Conservation (phyloP, 768 basidiomycete species). For the Tricholoma furcatifolium region DNA sequence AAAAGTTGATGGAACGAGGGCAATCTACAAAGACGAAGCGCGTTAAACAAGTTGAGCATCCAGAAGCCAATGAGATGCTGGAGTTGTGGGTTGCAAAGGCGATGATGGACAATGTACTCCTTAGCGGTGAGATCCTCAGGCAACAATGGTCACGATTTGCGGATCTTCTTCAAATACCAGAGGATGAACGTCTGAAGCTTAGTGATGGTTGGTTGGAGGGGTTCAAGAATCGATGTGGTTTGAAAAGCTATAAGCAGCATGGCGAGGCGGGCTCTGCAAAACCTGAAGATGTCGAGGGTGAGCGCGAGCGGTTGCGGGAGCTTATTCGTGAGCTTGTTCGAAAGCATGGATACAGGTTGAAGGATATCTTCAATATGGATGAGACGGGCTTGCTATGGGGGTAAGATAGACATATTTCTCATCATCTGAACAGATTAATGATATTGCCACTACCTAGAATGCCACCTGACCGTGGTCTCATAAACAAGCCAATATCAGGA, state of each 20-base stretch:
- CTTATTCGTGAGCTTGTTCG: too few species aligned
- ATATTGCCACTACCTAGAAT: too few species aligned
- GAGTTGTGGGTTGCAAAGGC: conserved; percentile 18
- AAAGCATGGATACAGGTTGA: too few species aligned
- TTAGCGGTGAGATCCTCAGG: conserved; percentile 33
- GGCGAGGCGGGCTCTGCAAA: conserved; percentile 33
- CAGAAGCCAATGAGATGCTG: conserved; percentile 9
- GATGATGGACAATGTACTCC: conserved; percentile 24
- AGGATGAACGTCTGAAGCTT: conserved; percentile 30
- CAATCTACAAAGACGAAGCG: not conserved
- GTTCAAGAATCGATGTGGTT: conserved; percentile 24
- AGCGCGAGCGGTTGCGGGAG: conserved; percentile 24
- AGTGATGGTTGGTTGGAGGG: conserved; percentile 34
- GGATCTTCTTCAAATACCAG: conserved; percentile 26
- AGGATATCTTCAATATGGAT: too few species aligned
- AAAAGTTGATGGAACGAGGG: not conserved
- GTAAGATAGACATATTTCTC: too few species aligned
- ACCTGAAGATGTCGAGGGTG: conserved; percentile 21
- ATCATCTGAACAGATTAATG: too few species aligned
- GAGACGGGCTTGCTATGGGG: too few species aligned
- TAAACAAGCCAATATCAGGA: not conserved
- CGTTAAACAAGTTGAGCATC: conserved; percentile 11
- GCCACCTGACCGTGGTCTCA: not conserved
- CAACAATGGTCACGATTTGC: conserved; percentile 37
- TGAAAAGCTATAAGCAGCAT: conserved; percentile 28